These are phyloP conservation scores for Chenopodium album DNA, from an alignment of 148 eudicot species.

Conservation along the genomic window DNA sequence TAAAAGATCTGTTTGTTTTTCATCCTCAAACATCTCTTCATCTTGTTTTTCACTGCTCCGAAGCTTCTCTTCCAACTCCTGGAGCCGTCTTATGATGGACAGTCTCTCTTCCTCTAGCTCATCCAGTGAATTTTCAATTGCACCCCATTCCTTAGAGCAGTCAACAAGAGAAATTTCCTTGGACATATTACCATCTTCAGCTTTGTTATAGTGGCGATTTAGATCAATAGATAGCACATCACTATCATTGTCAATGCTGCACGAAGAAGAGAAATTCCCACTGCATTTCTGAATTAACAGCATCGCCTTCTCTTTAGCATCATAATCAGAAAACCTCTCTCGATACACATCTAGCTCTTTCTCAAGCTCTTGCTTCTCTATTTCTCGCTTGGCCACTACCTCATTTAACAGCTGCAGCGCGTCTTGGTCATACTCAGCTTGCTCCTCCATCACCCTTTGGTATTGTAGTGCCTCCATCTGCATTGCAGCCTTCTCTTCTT, in stretches of 20 bases:
- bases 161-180: conserved; percentile 47
- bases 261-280: conserved; percentile 54
- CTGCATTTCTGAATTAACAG: conserved; percentile 42
- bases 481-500: conserved; percentile 92
- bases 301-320: conserved; percentile 54
- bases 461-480: conserved; percentile 97
- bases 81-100: conserved; percentile 75
- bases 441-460: conserved; percentile 97
- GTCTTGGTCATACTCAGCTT: conserved; percentile 94
- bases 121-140: conserved; percentile 44
- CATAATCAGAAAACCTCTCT: conserved; percentile 61
- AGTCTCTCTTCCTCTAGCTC: conserved; percentile 79
- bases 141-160: conserved; percentile 33
- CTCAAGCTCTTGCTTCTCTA: conserved; percentile 71
- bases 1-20: conserved; percentile 27
- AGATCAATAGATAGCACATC: conserved; percentile 70
- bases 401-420: conserved; percentile 80
- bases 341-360: conserved; percentile 62
- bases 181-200: conserved; percentile 15
- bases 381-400: conserved; percentile 75
- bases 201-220: conserved; percentile 29
- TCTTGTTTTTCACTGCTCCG: conserved; percentile 53
- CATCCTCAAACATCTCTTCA: conserved; percentile 29
- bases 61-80: conserved; percentile 83
- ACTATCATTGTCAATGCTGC: conserved; percentile 74